Evolutionary conservation across 352 stramenopile genomes (phyloP), one percentile per base, ranked within the genome.

Genomic region (Globisporangium lucens): DNA sequence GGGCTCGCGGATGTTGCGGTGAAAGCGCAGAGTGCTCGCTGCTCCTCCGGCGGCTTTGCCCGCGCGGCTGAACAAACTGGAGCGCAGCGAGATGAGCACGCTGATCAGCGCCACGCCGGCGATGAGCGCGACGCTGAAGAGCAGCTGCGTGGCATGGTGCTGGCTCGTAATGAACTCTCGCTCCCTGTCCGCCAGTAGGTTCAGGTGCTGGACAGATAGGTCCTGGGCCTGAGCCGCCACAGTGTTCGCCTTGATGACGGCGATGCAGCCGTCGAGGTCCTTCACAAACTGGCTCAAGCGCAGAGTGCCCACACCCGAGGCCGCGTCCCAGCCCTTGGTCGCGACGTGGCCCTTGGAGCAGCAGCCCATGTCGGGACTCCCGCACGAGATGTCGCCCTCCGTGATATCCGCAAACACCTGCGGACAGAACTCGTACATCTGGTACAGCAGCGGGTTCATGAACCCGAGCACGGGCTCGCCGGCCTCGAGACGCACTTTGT

Each of bases 331-430:
- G 49, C 86, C 86, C n/a, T 67, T 27, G 4, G 60, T 80, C 1
- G 86, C 84, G 9, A 36, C 46, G 59, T 89, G 76, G 20, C 86
- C 84, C 22, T 69, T 63, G 7, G 65, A 41, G 33, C 86, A 94
- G 61, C 86, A 94, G 33, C 61, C 33, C 73, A 82, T 81, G 17
- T 67, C 75, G 1, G 63, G 70, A 1, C 69, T 75, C 3, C 82
- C 83, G 24, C 86, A 94, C 35, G 78, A 68, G 30, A 79, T 92
- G 17, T 88, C 69, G 4, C 86, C 86, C 35, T 87, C 67, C 0
- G 78, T 85, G 60, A 94, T 80, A 63, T 94, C 86, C 0, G 65
- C 55, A 63, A 94, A 94, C 33, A 94, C 80, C n/a, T 88, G 71
- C 3, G 86, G 84, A 51, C 84, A 92, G 22, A 79, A 69, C 0